Base-by-base conservation (phyloP, 768 basidiomycete genomes). In the Stropharia rugosoannulata region DNA sequence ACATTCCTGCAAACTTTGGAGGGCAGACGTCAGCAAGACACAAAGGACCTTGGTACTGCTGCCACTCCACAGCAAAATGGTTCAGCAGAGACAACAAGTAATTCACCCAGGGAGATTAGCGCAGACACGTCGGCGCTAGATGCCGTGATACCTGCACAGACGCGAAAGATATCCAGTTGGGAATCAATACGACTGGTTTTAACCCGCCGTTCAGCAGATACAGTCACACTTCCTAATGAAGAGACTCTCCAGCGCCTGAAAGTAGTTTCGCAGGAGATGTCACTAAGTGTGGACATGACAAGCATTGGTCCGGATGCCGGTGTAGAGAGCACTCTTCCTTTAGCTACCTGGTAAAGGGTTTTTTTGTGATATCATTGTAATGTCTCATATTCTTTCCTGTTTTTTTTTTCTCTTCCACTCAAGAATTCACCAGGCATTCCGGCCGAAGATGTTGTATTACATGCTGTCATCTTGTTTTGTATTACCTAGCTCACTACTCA, bases 1-100 rank as follows among this genome's bases (percentile, higher is more conserved):
- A 38, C 51, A 13, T 32, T 61, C 13, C 38, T 54, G 15, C 47
- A 54, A n/a, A 50, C 49, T 27, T 38, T 56, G 25, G 41, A 53
- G 32, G 52, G 45, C 49, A 59, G 54, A 45, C 27, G 47, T 15
- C 42, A 22, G 9, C 32, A 25, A 19, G 18, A 25, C 2, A 5
- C 5, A 5, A 39, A 18, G n/a, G 15, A 38, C 11, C 15, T 32
- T 7, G 22, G 18, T 10, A n/a, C 16, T 37, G 47, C 18, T 49
- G 16, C 22, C 3, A 37, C 4, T 9, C 12, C 19, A 19, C 7
- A 45, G 11, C 10, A 19, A 10, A 45, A 45, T 36, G 47, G 38
- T 22, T 12, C 15, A 37, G 25, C 29, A 7, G 29, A 10, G 29
- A 6, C 9, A 32, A 32, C 6, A 32, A 32, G 29, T 10, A 32